phyloP scores from a whole-genome alignment of 352 stramenopile genomes.

The Pilasporangium apinafurcum region DNA sequence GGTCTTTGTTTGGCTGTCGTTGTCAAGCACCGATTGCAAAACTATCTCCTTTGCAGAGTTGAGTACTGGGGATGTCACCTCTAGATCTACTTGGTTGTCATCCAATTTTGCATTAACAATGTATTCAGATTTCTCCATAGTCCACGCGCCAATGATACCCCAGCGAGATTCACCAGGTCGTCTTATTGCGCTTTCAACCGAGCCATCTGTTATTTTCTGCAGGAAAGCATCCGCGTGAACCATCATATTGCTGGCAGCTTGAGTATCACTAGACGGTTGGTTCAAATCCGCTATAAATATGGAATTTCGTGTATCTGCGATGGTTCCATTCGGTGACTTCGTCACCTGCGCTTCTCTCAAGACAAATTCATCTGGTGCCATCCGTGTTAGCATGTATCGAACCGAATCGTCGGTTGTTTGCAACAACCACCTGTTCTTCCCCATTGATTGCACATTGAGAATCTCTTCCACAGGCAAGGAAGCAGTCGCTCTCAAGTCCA shows the following conservation, averaged over 20 bases:
- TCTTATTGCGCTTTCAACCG: constrained; percentile 16
- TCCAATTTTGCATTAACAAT: constrained; percentile 18
- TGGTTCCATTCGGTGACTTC: not conserved
- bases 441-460: constrained; percentile 27
- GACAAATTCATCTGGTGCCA: constrained; percentile 14
- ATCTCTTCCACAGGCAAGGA: constrained; percentile 12
- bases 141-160: constrained; percentile 23
- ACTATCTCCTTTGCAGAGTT: constrained; percentile 37
- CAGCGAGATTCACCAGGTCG: constrained; percentile 2
- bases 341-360: constrained; percentile 19
- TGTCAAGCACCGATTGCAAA: constrained; percentile 5
- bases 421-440: constrained; percentile 38
- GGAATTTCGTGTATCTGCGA: constrained; percentile 21
- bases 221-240: constrained; percentile 44
- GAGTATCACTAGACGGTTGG: not conserved
- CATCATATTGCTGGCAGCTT: constrained; percentile 8
- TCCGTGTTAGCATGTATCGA: constrained; percentile 23
- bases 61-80: constrained; percentile 21
- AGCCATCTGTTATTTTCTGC: constrained; percentile 14
- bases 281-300: constrained; percentile 9
- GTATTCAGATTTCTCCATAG: constrained; percentile 4
- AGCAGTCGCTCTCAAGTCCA: constrained; percentile 25
- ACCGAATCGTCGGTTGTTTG: constrained; percentile 27
- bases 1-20: not conserved
- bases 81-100: constrained; percentile 26